A percentile compares a stretch with the other conserved stretches of the same genome.
Evolutionary conservation across 2,329 filamentous ascomycete genomes (phyloP).

Genomic region (Chaetomium globosum): DNA sequence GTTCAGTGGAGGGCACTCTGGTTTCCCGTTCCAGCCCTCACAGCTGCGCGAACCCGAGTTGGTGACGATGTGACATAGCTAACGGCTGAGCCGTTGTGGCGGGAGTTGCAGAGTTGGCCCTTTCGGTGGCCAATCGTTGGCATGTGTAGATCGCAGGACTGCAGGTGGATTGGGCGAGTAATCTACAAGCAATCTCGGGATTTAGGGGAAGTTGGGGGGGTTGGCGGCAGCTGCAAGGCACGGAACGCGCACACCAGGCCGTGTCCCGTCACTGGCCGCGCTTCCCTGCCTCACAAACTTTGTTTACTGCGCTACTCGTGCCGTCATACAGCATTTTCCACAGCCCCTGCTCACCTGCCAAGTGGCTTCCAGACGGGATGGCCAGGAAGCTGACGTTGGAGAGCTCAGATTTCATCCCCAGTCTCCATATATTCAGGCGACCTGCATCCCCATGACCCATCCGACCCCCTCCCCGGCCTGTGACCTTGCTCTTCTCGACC

Average conservation of each 20-base stretch:
- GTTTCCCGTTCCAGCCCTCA: not conserved
- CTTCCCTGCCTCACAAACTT: slow-evolving; percentile 11
- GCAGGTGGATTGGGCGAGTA: not conserved
- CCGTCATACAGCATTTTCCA: slow-evolving; percentile 10
- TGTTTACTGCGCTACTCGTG: slow-evolving; percentile 17
- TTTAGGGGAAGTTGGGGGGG: not conserved
- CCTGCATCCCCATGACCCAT: not conserved
- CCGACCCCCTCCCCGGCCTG: not conserved
- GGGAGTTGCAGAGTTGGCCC: slow-evolving; percentile 4
- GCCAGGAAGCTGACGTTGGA: not conserved
- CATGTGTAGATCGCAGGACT: slow-evolving; percentile 6
- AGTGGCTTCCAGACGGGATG: not conserved
- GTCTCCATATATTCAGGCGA: not conserved
- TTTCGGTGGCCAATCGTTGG: slow-evolving; percentile 6
- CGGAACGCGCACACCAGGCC: not conserved
- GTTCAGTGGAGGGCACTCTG: not conserved
- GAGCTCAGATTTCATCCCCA: not conserved
- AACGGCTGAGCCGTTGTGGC: slow-evolving; percentile 14
- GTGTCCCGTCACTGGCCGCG: not conserved
- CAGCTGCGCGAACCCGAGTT: not conserved
- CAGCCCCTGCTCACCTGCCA: not conserved
- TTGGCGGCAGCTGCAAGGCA: slow-evolving; percentile 19
- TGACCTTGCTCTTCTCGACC: not conserved
- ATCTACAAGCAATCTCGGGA: slow-evolving; percentile 12
- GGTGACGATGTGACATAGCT: not conserved